phyloP scores from a whole-genome alignment of 1,139 yeast species.

The Entelexis paramagnoliae region DNA sequence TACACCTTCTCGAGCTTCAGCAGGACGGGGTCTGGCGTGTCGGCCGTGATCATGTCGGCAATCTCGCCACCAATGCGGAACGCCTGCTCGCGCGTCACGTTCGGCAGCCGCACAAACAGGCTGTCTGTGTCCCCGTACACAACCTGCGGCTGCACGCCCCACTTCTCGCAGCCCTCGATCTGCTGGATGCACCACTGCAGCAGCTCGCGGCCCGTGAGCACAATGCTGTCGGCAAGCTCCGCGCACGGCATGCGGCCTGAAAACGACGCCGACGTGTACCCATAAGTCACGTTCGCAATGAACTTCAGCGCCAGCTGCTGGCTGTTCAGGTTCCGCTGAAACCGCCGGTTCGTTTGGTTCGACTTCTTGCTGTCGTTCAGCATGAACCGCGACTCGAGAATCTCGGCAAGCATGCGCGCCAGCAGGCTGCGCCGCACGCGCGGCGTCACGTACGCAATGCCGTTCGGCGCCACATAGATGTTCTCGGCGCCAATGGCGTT shows the following conservation, averaged over 20 bases:
- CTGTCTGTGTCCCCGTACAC: constrained; percentile 97
- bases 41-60: constrained; percentile 51
- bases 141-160: constrained; percentile 70
- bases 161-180: constrained; percentile 48
- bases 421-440: constrained; percentile 58
- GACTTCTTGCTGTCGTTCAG: constrained; percentile 51
- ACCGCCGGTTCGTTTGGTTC: constrained; percentile 35
- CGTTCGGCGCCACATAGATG: constrained; percentile 73
- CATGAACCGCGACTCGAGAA: constrained; percentile 67
- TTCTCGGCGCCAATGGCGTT: constrained; percentile 41
- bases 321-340: constrained; percentile 54
- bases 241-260: constrained; percentile 97
- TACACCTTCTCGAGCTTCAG: constrained; percentile 89
- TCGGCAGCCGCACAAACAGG: constrained; percentile 80
- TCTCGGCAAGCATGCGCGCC: constrained; percentile 75
- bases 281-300: constrained; percentile 92
- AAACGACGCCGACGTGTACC: constrained; percentile 86
- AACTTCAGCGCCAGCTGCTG: constrained; percentile 79
- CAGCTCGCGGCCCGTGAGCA: constrained; percentile 80
- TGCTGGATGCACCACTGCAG: constrained; percentile 56
- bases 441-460: constrained; percentile 62
- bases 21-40: constrained; percentile 70
- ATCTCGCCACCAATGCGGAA: constrained; percentile 63
- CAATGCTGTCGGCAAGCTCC: constrained; percentile 90
- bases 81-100: constrained; percentile 65